A percentile compares a stretch with the other conserved stretches of the same genome.
These are phyloP conservation scores for Tylopilus balloui DNA, from an alignment of 768 basidiomycete genomes.

Conservation along the genomic window DNA sequence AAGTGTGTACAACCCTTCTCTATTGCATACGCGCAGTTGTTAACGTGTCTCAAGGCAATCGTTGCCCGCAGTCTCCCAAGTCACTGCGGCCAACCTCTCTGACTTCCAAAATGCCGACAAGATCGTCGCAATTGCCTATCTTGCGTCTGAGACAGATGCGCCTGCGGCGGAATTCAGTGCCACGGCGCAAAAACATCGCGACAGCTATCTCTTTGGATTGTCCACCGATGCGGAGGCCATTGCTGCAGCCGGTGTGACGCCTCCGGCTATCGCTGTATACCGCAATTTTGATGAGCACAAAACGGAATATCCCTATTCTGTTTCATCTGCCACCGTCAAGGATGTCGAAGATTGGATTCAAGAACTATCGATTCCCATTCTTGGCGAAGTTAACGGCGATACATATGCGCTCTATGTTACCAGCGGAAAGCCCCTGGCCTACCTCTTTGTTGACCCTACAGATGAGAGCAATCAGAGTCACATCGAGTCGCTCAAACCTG, in stretches of 20 bases:
- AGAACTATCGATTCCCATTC: conserved; percentile 78
- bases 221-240: conserved; percentile 67
- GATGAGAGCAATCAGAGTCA: conserved; percentile 58
- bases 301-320: conserved; percentile 61
- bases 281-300: conserved; percentile 86
- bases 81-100: conserved; percentile 69
- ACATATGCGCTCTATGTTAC: conserved; percentile 85
- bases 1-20: conserved; percentile 54
- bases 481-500: conserved; percentile 63
- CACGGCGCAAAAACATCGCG: conserved; percentile 83
- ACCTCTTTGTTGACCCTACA: conserved; percentile 87
- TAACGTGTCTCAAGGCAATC: conserved; percentile 59
- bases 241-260: conserved; percentile 65
- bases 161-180: conserved; percentile 72
- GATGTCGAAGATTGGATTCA: conserved; percentile 76
- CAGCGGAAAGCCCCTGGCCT: conserved; percentile 85
- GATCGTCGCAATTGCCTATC: conserved; percentile 84
- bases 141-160: conserved; percentile 64
- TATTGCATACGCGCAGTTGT: not conserved
- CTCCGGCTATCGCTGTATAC: conserved; percentile 88
- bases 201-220: conserved; percentile 90
- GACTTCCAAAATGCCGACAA: conserved; percentile 89
- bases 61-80: conserved; percentile 84
- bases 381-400: conserved; percentile 91
- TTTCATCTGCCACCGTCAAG: conserved; percentile 46